Base-by-base conservation (phyloP, 2,329 filamentous ascomycete genomes). In the Aspergillus awamori region DNA sequence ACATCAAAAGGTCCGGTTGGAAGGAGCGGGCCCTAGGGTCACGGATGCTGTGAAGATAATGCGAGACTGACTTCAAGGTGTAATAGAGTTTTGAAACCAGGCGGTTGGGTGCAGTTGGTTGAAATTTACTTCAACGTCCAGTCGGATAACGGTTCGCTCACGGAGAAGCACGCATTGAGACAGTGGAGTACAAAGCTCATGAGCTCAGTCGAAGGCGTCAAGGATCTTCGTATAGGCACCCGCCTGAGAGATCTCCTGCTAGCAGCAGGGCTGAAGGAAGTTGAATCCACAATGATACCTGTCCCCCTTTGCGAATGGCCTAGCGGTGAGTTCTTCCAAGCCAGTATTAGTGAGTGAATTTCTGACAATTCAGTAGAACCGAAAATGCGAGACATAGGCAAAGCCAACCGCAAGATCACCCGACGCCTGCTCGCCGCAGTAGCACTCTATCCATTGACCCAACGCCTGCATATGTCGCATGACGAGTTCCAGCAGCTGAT, bases 81-180 rank as follows among this genome's bases (percentile, higher is more conserved):
- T 22, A 52, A 56, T 57, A 77, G 74, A 64, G 73, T 76, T 2
- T 79, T 93, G 64, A 89, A 86, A 54, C 89, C 87, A 5, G 89
- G 88, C 2, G 93, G 93, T 1, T 97, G 92, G 92, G 84, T 90
- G 61, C 92, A 97, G 72, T 88, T 96, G 84, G 86, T 91, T n/a
- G 93, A 97, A 72, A 85, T 93, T 69, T 92, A 96, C 71, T 89
- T 89, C 74, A 92, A 92, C 65, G 87, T 91, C 26, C 93, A 96
- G 74, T 96, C 92, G 0, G 87, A 94, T 67, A 96, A 91, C 69
- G 92, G 92, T 5, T 87, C 86, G n/a, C 79, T 95, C 68, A 88
- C 86, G 10, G 83, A 88, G 54, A 84, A 83, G 56, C 85, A 90
- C 72, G 89, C 87, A 2, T 80, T 93, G 55, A 74, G 80, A 59